phyloP scores from a whole-genome alignment of 106 monocot species.

The Dendrobium huoshanense region DNA sequence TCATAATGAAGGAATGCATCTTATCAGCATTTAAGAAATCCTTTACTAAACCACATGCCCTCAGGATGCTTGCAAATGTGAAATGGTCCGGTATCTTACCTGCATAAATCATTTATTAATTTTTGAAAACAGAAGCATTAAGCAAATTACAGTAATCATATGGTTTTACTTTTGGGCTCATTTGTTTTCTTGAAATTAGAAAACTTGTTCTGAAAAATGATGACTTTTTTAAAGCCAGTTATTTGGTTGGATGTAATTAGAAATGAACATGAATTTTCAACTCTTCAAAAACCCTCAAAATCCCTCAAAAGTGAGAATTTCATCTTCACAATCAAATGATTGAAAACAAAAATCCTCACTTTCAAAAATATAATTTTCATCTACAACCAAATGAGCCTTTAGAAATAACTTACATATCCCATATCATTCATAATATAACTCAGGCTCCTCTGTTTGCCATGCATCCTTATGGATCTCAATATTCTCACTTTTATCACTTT shows the following conservation, averaged over 20 bases:
- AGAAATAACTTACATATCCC: neutral
- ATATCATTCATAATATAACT: neutral
- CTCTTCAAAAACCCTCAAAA: neutral
- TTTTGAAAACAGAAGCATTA: neutral
- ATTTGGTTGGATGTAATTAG: neutral
- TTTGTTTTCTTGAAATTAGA: neutral
- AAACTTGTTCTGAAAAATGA: neutral
- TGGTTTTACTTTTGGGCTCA: neutral
- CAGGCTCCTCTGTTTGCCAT: neutral
- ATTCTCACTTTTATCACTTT: neutral
- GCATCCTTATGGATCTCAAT: neutral
- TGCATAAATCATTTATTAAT: conserved; percentile 17
- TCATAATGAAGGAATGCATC: conserved; percentile 45
- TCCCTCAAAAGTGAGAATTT: neutral
- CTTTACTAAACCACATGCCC: conserved; percentile 32
- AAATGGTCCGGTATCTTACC: conserved; percentile 60
- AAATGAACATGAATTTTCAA: neutral
- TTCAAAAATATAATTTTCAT: neutral
- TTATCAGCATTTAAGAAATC: conserved; percentile 23
- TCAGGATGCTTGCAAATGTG: conserved; percentile 54
- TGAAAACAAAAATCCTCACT: neutral
- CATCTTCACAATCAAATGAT: neutral
- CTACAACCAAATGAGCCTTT: neutral
- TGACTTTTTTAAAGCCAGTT: neutral
- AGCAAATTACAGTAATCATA: neutral